Evolutionary conservation across 1,284 basidiomycete species (phyloP).

Genomic region (Ceratobasidium sp.): DNA sequence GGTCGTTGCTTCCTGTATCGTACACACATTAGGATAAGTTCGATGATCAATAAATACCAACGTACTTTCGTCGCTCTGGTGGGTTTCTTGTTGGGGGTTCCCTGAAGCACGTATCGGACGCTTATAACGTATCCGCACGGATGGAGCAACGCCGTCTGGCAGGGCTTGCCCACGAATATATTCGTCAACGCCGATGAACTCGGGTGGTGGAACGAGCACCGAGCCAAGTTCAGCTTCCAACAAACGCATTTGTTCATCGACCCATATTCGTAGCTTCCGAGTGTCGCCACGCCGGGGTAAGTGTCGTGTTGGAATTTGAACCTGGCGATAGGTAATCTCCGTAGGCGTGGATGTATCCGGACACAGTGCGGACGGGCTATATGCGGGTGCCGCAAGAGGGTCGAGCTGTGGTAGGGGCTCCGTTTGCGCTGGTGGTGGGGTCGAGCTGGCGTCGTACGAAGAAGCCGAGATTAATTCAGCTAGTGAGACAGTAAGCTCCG

Average conservation of each 20-base stretch:
- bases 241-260: constrained; percentile 33
- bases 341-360: background rate
- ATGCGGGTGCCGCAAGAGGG: background rate
- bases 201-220: constrained; percentile 9
- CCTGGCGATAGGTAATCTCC: constrained; percentile 15
- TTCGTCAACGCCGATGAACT: constrained; percentile 32
- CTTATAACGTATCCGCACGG: constrained; percentile 20
- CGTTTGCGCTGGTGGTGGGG: background rate
- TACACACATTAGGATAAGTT: too few relatives aligned
- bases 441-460: background rate
- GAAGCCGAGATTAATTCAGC: background rate
- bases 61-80: too few relatives aligned
- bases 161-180: constrained; percentile 4
- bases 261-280: constrained; percentile 32
- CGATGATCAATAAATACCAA: too few relatives aligned
- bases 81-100: background rate
- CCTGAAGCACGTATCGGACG: background rate
- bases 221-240: constrained; percentile 34
- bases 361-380: background rate
- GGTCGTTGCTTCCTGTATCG: too few relatives aligned
- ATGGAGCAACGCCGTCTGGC: background rate
- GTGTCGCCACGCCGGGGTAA: constrained; percentile 6
- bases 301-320: constrained; percentile 12
- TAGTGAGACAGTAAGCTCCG: background rate
- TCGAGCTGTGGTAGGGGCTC: background rate